A percentile compares a stretch with the other conserved stretches of the same genome.
These are phyloP conservation scores for Fomitiporia mediterranea DNA, from an alignment of 1,284 basidiomycete species.

Conservation along the genomic window DNA sequence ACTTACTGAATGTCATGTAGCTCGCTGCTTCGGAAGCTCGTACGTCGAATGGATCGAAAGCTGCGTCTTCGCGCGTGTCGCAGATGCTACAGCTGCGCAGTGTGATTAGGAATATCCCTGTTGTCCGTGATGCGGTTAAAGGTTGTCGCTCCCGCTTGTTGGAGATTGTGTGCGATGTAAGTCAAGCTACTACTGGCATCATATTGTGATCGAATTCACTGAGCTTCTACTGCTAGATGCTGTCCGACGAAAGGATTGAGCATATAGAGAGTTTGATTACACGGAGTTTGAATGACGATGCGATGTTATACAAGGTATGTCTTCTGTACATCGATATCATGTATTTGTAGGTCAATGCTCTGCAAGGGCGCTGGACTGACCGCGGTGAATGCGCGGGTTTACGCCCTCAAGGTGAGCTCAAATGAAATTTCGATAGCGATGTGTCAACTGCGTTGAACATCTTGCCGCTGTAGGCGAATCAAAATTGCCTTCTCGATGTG, in stretches of 20 bases:
- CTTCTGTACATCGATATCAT: not conserved
- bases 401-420: slow-evolving; percentile 70
- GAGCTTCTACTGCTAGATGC: slow-evolving; percentile 44
- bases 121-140: slow-evolving; percentile 55
- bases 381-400: slow-evolving; percentile 71
- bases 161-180: slow-evolving; percentile 55
- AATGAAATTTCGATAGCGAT: not conserved
- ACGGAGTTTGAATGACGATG: slow-evolving; percentile 69
- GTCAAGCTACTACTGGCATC: slow-evolving; percentile 14
- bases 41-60: slow-evolving; percentile 47
- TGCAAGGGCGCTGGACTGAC: slow-evolving; percentile 55
- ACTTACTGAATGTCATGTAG: slow-evolving; percentile 34
- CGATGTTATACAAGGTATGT: slow-evolving; percentile 51
- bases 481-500: slow-evolving; percentile 82
- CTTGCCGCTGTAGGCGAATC: slow-evolving; percentile 64
- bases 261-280: slow-evolving; percentile 58
- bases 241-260: slow-evolving; percentile 64
- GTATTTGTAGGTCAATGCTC: slow-evolving; percentile 4
- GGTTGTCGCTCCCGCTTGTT: slow-evolving; percentile 59
- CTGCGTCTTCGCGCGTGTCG: slow-evolving; percentile 63
- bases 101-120: slow-evolving; percentile 60
- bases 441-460: not conserved
- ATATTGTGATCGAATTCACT: not conserved
- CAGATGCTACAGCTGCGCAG: slow-evolving; percentile 75
- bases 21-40: slow-evolving; percentile 59